phyloP scores from a whole-genome alignment of 305 asterid species.

The Fraxinus paxiana region DNA sequence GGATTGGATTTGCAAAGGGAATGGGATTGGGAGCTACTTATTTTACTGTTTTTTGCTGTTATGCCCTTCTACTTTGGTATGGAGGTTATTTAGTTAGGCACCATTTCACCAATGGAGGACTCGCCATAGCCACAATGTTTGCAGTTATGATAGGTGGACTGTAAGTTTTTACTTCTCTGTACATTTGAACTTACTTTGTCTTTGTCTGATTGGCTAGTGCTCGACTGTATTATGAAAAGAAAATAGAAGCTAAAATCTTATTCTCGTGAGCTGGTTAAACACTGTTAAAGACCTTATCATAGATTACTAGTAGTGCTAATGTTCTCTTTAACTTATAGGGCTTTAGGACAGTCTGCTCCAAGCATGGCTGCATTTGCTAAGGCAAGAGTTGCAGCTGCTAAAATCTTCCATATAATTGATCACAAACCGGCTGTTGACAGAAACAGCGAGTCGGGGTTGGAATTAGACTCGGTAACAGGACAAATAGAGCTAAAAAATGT shows the following conservation, averaged over 20 bases:
- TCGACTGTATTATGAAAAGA: not conserved
- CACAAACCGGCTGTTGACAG: slow-evolving; percentile 41
- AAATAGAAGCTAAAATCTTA: not conserved
- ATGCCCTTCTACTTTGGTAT: slow-evolving; percentile 55
- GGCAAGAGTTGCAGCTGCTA: slow-evolving; percentile 53
- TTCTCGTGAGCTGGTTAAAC: not conserved
- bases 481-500: slow-evolving; percentile 45
- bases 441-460: slow-evolving; percentile 38
- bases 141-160: slow-evolving; percentile 60
- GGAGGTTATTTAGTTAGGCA: slow-evolving; percentile 56
- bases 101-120: slow-evolving; percentile 51
- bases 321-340: slow-evolving; percentile 27
- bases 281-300: not conserved
- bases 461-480: slow-evolving; percentile 45
- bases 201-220: not conserved
- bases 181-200: not conserved
- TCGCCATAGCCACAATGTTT: slow-evolving; percentile 56
- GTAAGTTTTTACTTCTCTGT: slow-evolving; percentile 28
- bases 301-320: not conserved
- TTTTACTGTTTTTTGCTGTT: slow-evolving; percentile 48
- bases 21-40: slow-evolving; percentile 51
- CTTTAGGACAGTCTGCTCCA: slow-evolving; percentile 54
- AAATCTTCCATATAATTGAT: slow-evolving; percentile 44
- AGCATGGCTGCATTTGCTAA: slow-evolving; percentile 54
- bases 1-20: slow-evolving; percentile 47